Base-by-base conservation (phyloP, 768 basidiomycete genomes). In the Lactarius sanguifluus region DNA sequence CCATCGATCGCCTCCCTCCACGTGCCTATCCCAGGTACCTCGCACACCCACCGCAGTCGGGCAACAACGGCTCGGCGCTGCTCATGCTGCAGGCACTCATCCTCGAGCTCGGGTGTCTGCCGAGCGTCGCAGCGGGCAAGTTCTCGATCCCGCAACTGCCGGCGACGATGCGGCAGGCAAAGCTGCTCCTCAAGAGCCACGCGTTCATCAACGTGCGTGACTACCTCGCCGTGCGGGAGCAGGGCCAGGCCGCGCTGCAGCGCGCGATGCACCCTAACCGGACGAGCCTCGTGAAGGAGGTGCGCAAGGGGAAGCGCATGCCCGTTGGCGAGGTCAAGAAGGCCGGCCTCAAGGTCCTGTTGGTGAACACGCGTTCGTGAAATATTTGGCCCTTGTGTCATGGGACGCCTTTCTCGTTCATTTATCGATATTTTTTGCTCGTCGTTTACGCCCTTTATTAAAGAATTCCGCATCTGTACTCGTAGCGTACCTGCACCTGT, bases 201-300 rank as follows among this genome's bases (percentile, higher is more conserved):
- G 89, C 80, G 0, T 91, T 91, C 72, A 71, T 92, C 36, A 91
- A 90, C 71, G 83, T 93, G 65, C 81, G 81, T 58, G 90, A 92
- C 66, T 92, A 92, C 74, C 79, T 91, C 64, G 83, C 83, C 20
- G 82, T 83, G 38, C 87, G 91, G 45, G 79, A 77, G 62, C 81
- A 86, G 72, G 90, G 90, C 1, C 85, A 83, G 36, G 81, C 79
- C 6, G 88, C 86, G 30, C 78, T 92, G 40, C 85, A 79, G 63
- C 70, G 77, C 50, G 82, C 86, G 64, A 80, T 92, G 82, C 84
- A 87, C 68, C 84, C 87, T 5, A 88, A 77, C 75, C 81, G 82
- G 69, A 82, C 63, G 20, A 84, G 89, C 0, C 80, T 92, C 61
- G 82, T 88, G 63, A 85, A 81, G 72, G 83, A 86, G 67, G 81